Percentiles rank a stretch among this genome's conserved stretches.
These are phyloP conservation scores for Pythium volutum DNA, from an alignment of 352 stramenopile species.

Conservation along the genomic window DNA sequence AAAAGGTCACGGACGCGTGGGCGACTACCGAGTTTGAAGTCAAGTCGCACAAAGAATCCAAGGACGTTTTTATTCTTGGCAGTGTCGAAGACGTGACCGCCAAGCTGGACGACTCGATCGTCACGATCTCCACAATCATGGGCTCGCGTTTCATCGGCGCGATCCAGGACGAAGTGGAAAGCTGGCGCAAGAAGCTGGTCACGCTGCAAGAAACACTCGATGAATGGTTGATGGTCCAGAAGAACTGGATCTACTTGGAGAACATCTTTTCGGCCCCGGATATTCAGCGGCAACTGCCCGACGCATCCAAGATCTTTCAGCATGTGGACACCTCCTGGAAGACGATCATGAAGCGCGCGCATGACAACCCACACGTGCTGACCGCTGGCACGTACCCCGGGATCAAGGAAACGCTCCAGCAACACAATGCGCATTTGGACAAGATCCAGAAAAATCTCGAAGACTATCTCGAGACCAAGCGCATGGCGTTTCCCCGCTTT, in stretches of 20 bases:
- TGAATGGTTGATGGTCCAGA: constrained; percentile 86
- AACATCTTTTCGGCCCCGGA: constrained; percentile 89
- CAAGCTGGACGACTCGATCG: constrained; percentile 91
- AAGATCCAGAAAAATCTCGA: constrained; percentile 92
- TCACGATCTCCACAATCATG: constrained; percentile 93
- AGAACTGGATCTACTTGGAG: constrained; percentile 89
- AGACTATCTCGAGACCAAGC: constrained; percentile 92
- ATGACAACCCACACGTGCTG: constrained; percentile 85
- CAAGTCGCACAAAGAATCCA: constrained; percentile 92
- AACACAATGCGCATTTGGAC: constrained; percentile 86
- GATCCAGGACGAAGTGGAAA: constrained; percentile 89
- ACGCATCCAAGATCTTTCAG: constrained; percentile 89
- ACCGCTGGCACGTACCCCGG: constrained; percentile 54
- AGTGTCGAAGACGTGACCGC: constrained; percentile 90
- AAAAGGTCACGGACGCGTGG: constrained; percentile 91
- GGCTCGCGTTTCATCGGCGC: constrained; percentile 89
- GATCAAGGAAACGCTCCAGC: constrained; percentile 79
- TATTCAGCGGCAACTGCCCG: constrained; percentile 89
- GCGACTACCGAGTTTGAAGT: constrained; percentile 90
- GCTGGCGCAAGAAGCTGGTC: constrained; percentile 83
- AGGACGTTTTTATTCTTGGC: constrained; percentile 92
- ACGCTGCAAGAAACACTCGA: constrained; percentile 84
- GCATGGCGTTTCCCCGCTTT: constrained; percentile 92
- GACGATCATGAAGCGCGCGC: constrained; percentile 87
- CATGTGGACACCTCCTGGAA: constrained; percentile 91